Conservation (phyloP, 257 asterid genomes). For the Mentha longifolia region DNA sequence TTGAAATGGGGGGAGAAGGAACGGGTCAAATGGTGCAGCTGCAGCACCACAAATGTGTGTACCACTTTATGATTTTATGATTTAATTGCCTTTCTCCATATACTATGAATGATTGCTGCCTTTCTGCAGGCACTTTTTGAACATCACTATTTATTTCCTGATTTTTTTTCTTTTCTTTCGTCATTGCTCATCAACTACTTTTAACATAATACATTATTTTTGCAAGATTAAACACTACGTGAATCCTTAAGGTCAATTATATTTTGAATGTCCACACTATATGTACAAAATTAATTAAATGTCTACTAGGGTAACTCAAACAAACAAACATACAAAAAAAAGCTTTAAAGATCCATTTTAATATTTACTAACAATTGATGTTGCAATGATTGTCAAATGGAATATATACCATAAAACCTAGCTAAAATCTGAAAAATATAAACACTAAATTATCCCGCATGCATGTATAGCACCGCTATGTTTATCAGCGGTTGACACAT, state of each 20-base stretch:
- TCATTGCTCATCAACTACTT: no score
- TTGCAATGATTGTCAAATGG: no score
- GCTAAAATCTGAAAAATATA: no score
- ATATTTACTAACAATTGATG: no score
- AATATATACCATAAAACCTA: no score
- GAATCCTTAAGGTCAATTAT: not conserved
- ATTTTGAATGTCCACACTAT: not conserved
- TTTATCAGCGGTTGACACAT: no score
- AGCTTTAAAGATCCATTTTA: no score
- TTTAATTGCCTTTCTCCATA: not conserved
- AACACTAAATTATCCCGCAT: no score
- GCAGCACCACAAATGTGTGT: not conserved
- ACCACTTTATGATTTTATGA: not conserved
- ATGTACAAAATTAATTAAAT: no score
- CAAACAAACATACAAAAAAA: no score
- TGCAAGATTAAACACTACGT: not conserved
- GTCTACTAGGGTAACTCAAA: no score
- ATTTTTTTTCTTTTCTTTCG: not conserved
- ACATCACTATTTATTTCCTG: not conserved
- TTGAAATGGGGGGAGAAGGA: not conserved
- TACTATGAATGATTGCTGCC: constrained; percentile 3
- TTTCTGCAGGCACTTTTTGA: not conserved
- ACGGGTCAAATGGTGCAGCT: constrained; percentile 25
- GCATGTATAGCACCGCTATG: no score
- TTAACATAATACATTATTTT: not conserved